Evolutionary conservation across 257 asterid species (phyloP).

Genomic region (Datura wrightii): DNA sequence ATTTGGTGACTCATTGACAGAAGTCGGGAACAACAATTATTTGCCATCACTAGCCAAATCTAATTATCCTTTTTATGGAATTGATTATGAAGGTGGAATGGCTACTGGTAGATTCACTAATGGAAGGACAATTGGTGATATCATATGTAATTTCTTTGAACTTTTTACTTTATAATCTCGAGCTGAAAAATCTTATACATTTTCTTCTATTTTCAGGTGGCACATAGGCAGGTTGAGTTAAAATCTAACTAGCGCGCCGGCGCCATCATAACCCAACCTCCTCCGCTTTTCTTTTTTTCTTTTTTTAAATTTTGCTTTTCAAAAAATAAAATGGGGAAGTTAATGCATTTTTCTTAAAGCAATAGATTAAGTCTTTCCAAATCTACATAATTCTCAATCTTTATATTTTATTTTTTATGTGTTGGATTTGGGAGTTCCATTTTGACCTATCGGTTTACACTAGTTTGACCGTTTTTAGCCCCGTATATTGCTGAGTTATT

Average conservation of each 20-base stretch:
- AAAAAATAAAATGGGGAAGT: no score
- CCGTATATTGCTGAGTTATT: not conserved
- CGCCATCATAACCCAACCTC: not conserved
- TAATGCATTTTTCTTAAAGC: no score
- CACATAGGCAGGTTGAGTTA: not conserved
- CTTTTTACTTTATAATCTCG: not conserved
- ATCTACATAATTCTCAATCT: no score
- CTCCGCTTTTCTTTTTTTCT: no score
- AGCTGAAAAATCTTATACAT: no score
- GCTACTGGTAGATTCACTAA: conserved; percentile 87
- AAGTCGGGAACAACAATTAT: conserved; percentile 86
- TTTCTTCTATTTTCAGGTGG: not conserved
- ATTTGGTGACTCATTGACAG: conserved; percentile 88
- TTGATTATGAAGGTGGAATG: conserved; percentile 64
- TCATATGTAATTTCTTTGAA: conserved; percentile 48
- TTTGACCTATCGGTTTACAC: no score
- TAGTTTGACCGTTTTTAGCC: not conserved
- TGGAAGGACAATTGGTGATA: conserved; percentile 85
- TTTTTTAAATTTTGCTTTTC: no score
- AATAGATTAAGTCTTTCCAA: no score
- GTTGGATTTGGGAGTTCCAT: no score
- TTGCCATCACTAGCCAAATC: conserved; percentile 72
- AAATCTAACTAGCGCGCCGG: not conserved
- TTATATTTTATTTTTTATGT: no score
- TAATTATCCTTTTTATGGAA: conserved; percentile 69